A percentile compares a stretch with the other conserved stretches of the same genome.
phyloP scores from a whole-genome alignment of 441 rosid species.

The Eutrema salsugineum region DNA sequence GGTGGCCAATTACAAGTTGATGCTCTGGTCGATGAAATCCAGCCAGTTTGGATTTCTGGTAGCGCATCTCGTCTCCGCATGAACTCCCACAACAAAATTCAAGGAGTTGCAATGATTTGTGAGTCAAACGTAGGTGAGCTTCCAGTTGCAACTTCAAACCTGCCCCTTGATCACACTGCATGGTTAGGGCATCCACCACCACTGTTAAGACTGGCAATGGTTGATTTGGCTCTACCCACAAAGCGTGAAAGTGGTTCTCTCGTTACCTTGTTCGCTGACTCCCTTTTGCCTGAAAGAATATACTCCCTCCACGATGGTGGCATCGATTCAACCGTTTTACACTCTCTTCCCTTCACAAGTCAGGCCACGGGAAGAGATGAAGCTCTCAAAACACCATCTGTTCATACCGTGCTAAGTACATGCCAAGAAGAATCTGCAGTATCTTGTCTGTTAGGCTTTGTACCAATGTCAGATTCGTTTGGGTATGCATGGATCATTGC shows the following conservation, averaged over 20 bases:
- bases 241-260: slow-evolving; percentile 43
- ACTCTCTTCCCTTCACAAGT: slow-evolving; percentile 94
- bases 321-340: slow-evolving; percentile 78
- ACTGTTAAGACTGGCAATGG: slow-evolving; percentile 80
- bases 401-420: slow-evolving; percentile 82
- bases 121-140: slow-evolving; percentile 51
- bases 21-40: slow-evolving; percentile 95
- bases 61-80: slow-evolving; percentile 74
- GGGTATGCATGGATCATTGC: slow-evolving; percentile 89
- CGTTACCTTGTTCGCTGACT: slow-evolving; percentile 59
- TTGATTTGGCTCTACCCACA: slow-evolving; percentile 86
- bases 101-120: slow-evolving; percentile 90
- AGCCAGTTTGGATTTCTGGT: slow-evolving; percentile 83
- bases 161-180: slow-evolving; percentile 59
- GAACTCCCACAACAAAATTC: slow-evolving; percentile 48
- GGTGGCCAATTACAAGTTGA: slow-evolving; percentile 93
- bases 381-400: slow-evolving; percentile 67
- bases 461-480: slow-evolving; percentile 76
- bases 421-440: slow-evolving; percentile 62
- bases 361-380: slow-evolving; percentile 77
- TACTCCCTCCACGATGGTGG: slow-evolving; percentile 83
- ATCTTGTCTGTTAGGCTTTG: slow-evolving; percentile 62
- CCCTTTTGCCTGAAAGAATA: slow-evolving; percentile 81
- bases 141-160: slow-evolving; percentile 51
- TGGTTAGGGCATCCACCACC: slow-evolving; percentile 96